Conservation (phyloP, 352 stramenopile genomes). For the Aphanomyces astaci region DNA sequence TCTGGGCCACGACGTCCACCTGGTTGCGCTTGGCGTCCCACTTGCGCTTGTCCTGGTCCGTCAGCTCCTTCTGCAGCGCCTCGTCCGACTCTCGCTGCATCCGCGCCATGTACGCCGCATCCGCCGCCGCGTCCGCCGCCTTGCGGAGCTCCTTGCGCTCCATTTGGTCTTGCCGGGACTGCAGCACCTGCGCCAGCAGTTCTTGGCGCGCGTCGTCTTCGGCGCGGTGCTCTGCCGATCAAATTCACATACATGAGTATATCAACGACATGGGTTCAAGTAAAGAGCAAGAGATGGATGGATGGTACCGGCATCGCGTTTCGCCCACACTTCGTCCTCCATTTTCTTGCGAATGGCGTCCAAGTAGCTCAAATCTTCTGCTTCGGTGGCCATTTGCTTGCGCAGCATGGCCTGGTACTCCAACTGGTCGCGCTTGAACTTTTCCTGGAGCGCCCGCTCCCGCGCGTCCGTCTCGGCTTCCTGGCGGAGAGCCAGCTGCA, state of each 20-base stretch:
- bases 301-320: constrained; percentile 41
- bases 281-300: not conserved
- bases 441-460: constrained; percentile 54
- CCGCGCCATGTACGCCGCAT: constrained; percentile 52
- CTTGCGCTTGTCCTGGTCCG: constrained; percentile 59
- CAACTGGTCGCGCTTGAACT: constrained; percentile 60
- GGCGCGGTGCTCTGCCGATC: constrained; percentile 37
- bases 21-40: constrained; percentile 61
- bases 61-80: constrained; percentile 64
- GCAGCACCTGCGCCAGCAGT: constrained; percentile 57
- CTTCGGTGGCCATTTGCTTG: constrained; percentile 64
- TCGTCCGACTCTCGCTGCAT: constrained; percentile 63
- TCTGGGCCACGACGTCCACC: constrained; percentile 48
- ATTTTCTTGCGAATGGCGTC: constrained; percentile 75
- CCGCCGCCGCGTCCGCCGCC: constrained; percentile 36
- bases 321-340: constrained; percentile 69
- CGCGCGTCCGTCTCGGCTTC: constrained; percentile 50
- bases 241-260: not conserved
- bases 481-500: constrained; percentile 48
- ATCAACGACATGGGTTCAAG: not conserved
- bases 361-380: constrained; percentile 52
- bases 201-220: constrained; percentile 67
- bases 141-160: constrained; percentile 38
- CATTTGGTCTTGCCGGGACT: constrained; percentile 47
- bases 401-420: constrained; percentile 68